A percentile compares a stretch with the other conserved stretches of the same genome.
phyloP scores from a whole-genome alignment of 2,329 filamentous ascomycete species.

The Dactylonectria estremocensis region DNA sequence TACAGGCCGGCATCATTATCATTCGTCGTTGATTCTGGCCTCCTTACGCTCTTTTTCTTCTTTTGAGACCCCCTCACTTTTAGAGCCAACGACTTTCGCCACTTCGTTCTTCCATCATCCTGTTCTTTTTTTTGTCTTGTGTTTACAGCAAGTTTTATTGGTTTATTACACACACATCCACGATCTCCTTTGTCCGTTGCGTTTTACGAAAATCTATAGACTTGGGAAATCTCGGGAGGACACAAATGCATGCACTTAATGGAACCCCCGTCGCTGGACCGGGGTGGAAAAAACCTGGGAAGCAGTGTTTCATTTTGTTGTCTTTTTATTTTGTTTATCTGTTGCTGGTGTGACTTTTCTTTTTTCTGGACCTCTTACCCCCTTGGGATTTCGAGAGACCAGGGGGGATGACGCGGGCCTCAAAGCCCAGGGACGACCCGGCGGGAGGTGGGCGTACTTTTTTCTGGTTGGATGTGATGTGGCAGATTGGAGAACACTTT shows the following conservation, averaged over 20 bases:
- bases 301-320: constrained; percentile 43
- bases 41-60: constrained; percentile 40
- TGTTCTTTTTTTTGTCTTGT: constrained; percentile 27
- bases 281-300: constrained; percentile 39
- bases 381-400: constrained; percentile 13
- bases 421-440: constrained; percentile 5
- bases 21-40: constrained; percentile 38
- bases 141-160: constrained; percentile 25
- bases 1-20: constrained; percentile 41
- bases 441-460: constrained; percentile 16
- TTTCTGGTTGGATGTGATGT: constrained; percentile 14
- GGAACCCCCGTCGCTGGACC: constrained; percentile 41
- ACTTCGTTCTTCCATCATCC: constrained; percentile 31
- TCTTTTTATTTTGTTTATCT: constrained; percentile 23
- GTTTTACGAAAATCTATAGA: constrained; percentile 45
- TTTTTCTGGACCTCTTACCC: neutral
- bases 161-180: constrained; percentile 41
- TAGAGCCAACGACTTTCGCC: constrained; percentile 22
- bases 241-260: constrained; percentile 49
- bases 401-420: constrained; percentile 15
- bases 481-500: constrained; percentile 23
- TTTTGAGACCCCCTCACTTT: constrained; percentile 8
- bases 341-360: constrained; percentile 19
- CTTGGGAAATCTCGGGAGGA: constrained; percentile 46
- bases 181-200: constrained; percentile 47